A percentile compares a stretch with the other conserved stretches of the same genome.
Evolutionary conservation across 768 basidiomycete genomes (phyloP).

Genomic region (Suillus subaureus): DNA sequence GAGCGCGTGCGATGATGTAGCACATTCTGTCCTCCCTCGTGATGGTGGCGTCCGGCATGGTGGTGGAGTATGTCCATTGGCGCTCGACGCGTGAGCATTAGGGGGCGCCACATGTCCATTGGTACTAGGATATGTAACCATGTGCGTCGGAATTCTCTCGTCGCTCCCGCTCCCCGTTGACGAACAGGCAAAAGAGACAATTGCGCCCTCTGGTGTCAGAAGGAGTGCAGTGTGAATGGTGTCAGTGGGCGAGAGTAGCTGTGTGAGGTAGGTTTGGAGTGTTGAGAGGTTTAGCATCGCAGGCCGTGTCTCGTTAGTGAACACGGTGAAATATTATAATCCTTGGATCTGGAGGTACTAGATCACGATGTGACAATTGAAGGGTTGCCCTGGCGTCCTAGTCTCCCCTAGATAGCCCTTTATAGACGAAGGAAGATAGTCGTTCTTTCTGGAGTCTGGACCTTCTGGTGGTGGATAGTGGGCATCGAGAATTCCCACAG

Average conservation of each 20-base stretch:
- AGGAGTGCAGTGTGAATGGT: constrained; percentile 71
- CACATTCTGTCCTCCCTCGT: background rate
- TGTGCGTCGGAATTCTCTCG: background rate
- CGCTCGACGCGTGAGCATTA: background rate
- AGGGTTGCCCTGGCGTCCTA: background rate
- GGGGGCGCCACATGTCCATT: background rate
- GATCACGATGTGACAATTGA: background rate
- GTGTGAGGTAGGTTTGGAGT: constrained; percentile 64
- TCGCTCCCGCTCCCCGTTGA: constrained; percentile 24
- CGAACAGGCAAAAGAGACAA: constrained; percentile 66
- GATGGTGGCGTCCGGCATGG: background rate
- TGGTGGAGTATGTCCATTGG: background rate
- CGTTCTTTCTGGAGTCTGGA: background rate
- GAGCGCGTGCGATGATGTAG: too few relatives aligned
- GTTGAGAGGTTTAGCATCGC: constrained; percentile 71
- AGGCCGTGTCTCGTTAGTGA: background rate
- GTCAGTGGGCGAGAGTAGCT: constrained; percentile 56
- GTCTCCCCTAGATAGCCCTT: too few relatives aligned
- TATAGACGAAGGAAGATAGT: too few relatives aligned
- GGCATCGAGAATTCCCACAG: background rate
- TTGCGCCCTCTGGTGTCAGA: constrained; percentile 72
- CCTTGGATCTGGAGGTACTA: background rate
- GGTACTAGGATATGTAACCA: background rate
- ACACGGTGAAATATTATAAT: background rate
- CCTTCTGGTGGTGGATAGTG: background rate